These are phyloP conservation scores for Candida dajiaensis DNA, from an alignment of 805 yeast genomes.

Conservation along the genomic window DNA sequence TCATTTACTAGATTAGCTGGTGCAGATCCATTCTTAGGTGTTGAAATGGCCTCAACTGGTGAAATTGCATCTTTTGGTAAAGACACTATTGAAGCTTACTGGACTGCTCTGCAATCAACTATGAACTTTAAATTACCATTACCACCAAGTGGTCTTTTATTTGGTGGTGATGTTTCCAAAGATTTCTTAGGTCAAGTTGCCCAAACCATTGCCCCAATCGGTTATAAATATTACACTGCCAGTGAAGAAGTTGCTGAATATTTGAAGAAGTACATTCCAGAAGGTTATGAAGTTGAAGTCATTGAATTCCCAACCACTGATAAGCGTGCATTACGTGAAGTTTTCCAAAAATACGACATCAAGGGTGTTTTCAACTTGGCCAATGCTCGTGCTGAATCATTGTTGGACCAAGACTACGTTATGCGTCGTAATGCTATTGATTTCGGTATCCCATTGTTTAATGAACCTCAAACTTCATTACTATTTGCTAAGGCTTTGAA, in stretches of 20 bases:
- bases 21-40: constrained; percentile 98
- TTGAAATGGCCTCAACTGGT: constrained; percentile 99
- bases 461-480: constrained; percentile 90
- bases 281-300: constrained; percentile 38
- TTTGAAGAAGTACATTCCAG: constrained; percentile 43
- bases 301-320: constrained; percentile 92
- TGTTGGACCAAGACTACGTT: constrained; percentile 85
- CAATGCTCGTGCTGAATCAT: constrained; percentile 76
- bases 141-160: constrained; percentile 84
- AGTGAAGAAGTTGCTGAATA: constrained; percentile 66
- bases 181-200: constrained; percentile 74
- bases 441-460: constrained; percentile 92
- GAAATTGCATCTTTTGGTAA: constrained; percentile 97
- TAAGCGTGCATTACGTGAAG: constrained; percentile 88
- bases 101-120: constrained; percentile 95
- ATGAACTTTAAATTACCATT: constrained; percentile 94
- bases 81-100: constrained; percentile 84
- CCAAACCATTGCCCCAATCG: constrained; percentile 57
- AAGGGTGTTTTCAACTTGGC: constrained; percentile 91
- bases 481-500: constrained; percentile 81
- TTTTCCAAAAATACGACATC: constrained; percentile 82
- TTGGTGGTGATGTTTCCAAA: constrained; percentile 87
- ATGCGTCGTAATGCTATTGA: constrained; percentile 99
- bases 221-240: constrained; percentile 79
- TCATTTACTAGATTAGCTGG: constrained; percentile 98